Percentiles rank a stretch among this genome's conserved stretches.
Evolutionary conservation across 106 monocot genomes (phyloP).

Genomic region (Xerophyta viscosa): DNA sequence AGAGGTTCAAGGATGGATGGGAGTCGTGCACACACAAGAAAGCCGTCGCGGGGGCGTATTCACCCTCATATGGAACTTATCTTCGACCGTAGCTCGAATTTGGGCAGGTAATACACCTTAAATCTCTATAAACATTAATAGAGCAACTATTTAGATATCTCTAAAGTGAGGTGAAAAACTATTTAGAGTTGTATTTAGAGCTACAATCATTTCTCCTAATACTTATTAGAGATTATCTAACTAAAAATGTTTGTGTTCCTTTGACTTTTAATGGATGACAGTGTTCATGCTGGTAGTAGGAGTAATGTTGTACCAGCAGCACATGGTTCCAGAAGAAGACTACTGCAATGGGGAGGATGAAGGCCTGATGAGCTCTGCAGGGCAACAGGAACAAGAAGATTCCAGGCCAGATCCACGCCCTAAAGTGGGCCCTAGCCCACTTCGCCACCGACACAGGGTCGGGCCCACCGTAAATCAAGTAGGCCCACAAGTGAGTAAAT

Average conservation of each 20-base stretch:
- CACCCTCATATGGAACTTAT: conserved; percentile 76
- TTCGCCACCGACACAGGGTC: neutral
- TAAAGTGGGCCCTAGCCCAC: neutral
- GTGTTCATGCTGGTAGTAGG: conserved; percentile 58
- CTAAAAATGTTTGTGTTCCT: neutral
- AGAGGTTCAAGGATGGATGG: conserved; percentile 79
- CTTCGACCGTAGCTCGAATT: conserved; percentile 63
- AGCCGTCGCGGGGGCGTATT: conserved; percentile 55
- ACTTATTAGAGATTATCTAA: no score
- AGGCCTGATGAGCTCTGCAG: neutral
- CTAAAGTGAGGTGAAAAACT: no score
- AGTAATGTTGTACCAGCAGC: conserved; percentile 44
- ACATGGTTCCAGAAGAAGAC: conserved; percentile 7
- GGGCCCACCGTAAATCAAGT: neutral
- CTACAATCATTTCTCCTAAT: neutral
- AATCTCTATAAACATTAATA: neutral
- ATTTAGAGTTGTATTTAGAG: neutral
- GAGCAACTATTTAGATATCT: no score
- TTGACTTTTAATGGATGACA: no score
- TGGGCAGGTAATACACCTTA: conserved; percentile 59
- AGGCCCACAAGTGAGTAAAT: neutral
- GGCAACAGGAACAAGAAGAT: conserved; percentile 9
- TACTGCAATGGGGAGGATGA: conserved; percentile 8
- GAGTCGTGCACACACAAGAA: conserved; percentile 92
- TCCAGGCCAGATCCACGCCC: conserved; percentile 3